phyloP scores from a whole-genome alignment of 2,329 filamentous ascomycete species.

The Fusarium mundagurra region DNA sequence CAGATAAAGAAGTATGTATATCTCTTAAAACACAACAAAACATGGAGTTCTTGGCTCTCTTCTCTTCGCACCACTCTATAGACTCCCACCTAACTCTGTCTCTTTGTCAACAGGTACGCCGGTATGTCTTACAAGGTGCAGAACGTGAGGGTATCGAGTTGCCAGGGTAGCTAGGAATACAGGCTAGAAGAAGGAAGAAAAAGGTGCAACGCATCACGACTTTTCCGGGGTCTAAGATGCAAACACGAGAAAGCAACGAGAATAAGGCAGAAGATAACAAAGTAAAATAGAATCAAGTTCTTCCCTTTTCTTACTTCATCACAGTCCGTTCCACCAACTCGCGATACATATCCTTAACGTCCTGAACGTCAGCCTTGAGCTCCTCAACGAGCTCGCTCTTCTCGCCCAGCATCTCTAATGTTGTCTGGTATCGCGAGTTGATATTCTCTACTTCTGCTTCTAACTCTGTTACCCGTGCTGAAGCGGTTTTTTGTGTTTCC shows the following conservation, averaged over 20 bases:
- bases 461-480: slow-evolving; percentile 69
- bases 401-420: slow-evolving; percentile 93
- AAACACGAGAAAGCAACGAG: not conserved
- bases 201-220: slow-evolving; percentile 15
- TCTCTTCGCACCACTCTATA: not conserved
- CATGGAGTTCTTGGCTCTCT: not conserved
- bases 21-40: not conserved
- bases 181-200: slow-evolving; percentile 20
- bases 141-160: slow-evolving; percentile 85
- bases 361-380: slow-evolving; percentile 84
- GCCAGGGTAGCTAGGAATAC: slow-evolving; percentile 43
- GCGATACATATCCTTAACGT: slow-evolving; percentile 96
- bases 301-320: slow-evolving; percentile 64
- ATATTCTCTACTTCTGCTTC: slow-evolving; percentile 75
- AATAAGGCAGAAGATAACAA: not conserved
- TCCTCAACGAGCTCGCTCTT: slow-evolving; percentile 97
- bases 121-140: slow-evolving; percentile 79
- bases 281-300: not conserved
- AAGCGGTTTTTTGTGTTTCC: slow-evolving; percentile 72
- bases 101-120: slow-evolving; percentile 65
- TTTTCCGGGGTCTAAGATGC: slow-evolving; percentile 4
- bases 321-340: slow-evolving; percentile 89
- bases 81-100: slow-evolving; percentile 36
- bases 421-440: slow-evolving; percentile 85
- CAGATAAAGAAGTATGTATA: slow-evolving; percentile 78